Base-by-base conservation (phyloP, 805 yeast genomes). In the Helenozyma baotianmanensis region DNA sequence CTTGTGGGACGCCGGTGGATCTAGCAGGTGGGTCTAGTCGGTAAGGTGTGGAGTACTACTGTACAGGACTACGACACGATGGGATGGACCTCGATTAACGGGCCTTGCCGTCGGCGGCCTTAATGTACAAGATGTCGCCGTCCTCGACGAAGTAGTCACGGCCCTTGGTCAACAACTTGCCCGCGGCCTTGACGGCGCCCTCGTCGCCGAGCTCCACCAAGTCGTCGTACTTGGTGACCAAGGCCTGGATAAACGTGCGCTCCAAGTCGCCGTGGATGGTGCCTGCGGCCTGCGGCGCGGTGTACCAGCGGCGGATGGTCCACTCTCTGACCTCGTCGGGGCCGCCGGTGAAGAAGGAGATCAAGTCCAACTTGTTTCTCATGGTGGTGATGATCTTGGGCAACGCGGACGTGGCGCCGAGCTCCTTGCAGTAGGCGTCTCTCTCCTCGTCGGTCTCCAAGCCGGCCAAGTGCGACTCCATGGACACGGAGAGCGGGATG, bases 71-170 rank as follows among this genome's bases (percentile, higher is more conserved):
- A 17, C 8, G 7, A 17, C 8, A 6, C 19, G 19, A 8, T 8
- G 19, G 5, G n/a, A n/a, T n/a, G n/a, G n/a, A n/a, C n/a, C 25
- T 23, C 9, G 14, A 44, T 60, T 66, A 67, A 53, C 72, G 67
- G 38, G 70, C 83, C 70, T 86, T 86, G 63, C 95, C 95, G 33
- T 89, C 95, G 50, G 94, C 96, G 37, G 96, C 88, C 69, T 92
- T 82, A 74, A 90, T 84, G 65, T 80, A 86, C 45, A 90, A 71
- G 53, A 92, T 72, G 58, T 89, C 97, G 53, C 96, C 96, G 58
- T 89, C 96, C 68, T 89, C 96, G 38, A 92, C 95, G 34, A 78
- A 84, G 59, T 92, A 92, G 43, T 80, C 95, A 63, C 90, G 92
- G 64, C 98, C 98, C 75, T 89, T 94, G 54, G 79, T 81, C 60